phyloP scores from a whole-genome alignment of 2,329 filamentous ascomycete species.

The Fusarium transvaalense region DNA sequence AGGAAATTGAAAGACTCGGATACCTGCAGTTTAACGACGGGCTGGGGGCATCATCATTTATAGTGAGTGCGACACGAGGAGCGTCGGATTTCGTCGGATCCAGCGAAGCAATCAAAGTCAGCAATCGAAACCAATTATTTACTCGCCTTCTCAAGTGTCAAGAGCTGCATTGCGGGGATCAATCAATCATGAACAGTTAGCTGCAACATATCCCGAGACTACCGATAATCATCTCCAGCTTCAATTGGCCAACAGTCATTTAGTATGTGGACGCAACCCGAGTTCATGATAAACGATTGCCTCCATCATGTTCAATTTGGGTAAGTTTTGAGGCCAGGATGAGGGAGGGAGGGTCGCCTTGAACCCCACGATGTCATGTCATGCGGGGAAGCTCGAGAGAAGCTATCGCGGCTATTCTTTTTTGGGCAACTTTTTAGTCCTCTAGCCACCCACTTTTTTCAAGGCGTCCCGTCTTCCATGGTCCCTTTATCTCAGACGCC shows the following conservation, averaged over 20 bases:
- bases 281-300: neutral
- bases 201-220: neutral
- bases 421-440: conserved; percentile 39
- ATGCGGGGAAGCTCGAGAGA: conserved; percentile 16
- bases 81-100: neutral
- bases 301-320: conserved; percentile 21
- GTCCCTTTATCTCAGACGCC: neutral
- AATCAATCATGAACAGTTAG: neutral
- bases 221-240: neutral
- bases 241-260: neutral
- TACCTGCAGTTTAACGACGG: neutral
- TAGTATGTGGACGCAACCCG: neutral
- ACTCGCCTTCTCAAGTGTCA: neutral
- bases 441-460: conserved; percentile 7
- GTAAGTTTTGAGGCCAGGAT: conserved; percentile 30
- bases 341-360: no score
- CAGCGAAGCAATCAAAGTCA: neutral
- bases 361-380: conserved; percentile 8
- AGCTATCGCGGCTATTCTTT: conserved; percentile 15
- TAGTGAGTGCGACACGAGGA: neutral
- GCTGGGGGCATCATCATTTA: conserved; percentile 21
- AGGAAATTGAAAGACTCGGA: neutral
- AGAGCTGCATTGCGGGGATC: conserved; percentile 5
- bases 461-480: neutral
- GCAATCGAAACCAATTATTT: neutral